Base-by-base conservation (phyloP, 129 eudicot genomes). In the Lactuca saligna region DNA sequence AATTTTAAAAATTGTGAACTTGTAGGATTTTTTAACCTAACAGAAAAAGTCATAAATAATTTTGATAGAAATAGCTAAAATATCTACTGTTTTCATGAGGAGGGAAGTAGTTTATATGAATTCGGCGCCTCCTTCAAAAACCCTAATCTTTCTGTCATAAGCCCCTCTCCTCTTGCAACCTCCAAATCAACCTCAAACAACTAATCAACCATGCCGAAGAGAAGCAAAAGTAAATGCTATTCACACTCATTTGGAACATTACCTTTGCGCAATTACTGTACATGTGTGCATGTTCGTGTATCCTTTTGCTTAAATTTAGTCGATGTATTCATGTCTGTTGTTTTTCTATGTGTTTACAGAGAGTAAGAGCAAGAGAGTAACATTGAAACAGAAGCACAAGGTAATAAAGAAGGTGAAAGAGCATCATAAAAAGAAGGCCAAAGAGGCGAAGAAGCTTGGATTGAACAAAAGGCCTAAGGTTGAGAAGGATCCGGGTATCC, bases 401-500 rank as follows among this genome's bases (percentile, higher is more conserved):
- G 91, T 94, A 1, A 89, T 87, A 31, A 79, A 81, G 68, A 94
- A 85, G 60, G 99, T 94, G 57, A 94, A 94, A 61, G 93, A 89
- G 55, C 97, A 94, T 54, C 92, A 89, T 41, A 94, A 82, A 74
- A 94, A 94, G 88, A 94, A 94, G 74, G 87, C 96, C 1, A 93
- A 93, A 66, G 95, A 87, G 61, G 99, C 99, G 13, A 93, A 89
- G 78, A 93, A 89, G 77, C 80, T 78, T 4, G 99, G 99, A 1
- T 55, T 93, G 51, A 79, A 93, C 58, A 83, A 78, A 68, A 89
- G 80, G 79, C 66, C 82, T 3, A 89, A 80, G 78, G 85, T 71
- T 10, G 97, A 93, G 85, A 94, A 94, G 78, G 99, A 94, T 62
- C 97, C 97, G 0, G 97, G 97, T 7, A 89, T 94, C 20, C 99